Conservation (phyloP, 805 yeast genomes). For the Candida montana region DNA sequence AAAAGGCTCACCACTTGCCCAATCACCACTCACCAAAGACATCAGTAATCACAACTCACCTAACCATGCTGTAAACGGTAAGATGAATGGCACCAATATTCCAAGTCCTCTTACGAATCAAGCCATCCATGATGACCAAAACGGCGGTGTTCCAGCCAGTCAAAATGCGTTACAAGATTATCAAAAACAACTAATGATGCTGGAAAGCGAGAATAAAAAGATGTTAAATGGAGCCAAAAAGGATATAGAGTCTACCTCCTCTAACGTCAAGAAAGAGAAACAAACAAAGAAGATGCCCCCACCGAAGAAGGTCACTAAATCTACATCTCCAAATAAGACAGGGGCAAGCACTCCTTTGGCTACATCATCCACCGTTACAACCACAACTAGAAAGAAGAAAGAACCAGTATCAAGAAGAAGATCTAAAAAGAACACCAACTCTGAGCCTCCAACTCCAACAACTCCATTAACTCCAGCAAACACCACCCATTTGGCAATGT, state of each 20-base stretch:
- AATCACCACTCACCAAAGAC: slow-evolving; percentile 6
- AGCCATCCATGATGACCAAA: slow-evolving; percentile 12
- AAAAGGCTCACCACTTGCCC: slow-evolving; percentile 12
- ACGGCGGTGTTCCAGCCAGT: slow-evolving; percentile 14
- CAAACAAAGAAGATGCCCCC: slow-evolving; percentile 20
- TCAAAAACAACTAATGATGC: slow-evolving; percentile 68
- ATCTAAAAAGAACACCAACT: slow-evolving; percentile 18
- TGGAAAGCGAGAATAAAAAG: slow-evolving; percentile 73
- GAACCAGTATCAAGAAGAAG: slow-evolving; percentile 19
- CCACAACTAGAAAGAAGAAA: slow-evolving; percentile 17
- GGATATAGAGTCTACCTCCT: slow-evolving; percentile 13
- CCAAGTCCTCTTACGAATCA: slow-evolving; percentile 21
- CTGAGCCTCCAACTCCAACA: slow-evolving; percentile 36
- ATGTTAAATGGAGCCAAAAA: slow-evolving; percentile 50
- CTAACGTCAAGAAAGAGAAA: slow-evolving; percentile 5
- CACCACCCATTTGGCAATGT: slow-evolving; percentile 5
- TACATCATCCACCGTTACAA: slow-evolving; percentile 1
- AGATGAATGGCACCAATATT: slow-evolving; percentile 16
- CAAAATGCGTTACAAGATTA: slow-evolving; percentile 65
- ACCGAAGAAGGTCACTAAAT: slow-evolving; percentile 16
- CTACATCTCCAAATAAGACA: slow-evolving; percentile 9
- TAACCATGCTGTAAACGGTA: slow-evolving; percentile 2
- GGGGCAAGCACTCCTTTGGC: slow-evolving; percentile 5
- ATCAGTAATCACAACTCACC: slow-evolving; percentile 9
- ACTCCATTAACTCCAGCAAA: slow-evolving; percentile 6